These are phyloP conservation scores for Rhododendron williamsianum DNA, from an alignment of 148 eudicot genomes.

Conservation along the genomic window DNA sequence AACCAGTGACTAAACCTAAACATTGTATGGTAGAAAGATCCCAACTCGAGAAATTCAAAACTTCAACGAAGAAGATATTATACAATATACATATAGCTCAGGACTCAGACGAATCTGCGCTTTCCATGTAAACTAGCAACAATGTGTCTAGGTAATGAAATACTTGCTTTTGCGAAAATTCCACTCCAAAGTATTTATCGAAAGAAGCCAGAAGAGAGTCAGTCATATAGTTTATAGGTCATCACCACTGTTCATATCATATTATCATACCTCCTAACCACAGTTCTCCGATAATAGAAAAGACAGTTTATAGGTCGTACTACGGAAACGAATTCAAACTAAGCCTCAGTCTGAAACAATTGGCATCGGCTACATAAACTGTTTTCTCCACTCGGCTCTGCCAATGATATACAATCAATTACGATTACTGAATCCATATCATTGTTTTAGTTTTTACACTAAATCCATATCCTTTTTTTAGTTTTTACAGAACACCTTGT, in stretches of 20 bases:
- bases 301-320: not conserved
- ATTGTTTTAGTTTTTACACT: too few species aligned
- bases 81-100: not conserved
- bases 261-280: not conserved
- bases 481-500: not conserved
- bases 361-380: not conserved
- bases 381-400: not conserved
- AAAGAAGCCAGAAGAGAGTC: not conserved
- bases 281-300: not conserved
- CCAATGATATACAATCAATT: not conserved
- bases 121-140: not conserved
- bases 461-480: not conserved
- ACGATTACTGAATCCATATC: not conserved
- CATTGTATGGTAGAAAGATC: not conserved
- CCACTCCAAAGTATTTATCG: not conserved
- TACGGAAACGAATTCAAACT: not conserved
- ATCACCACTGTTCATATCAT: not conserved
- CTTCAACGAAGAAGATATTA: not conserved
- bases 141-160: not conserved
- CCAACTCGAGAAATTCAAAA: not conserved
- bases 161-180: not conserved
- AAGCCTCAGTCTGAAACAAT: not conserved
- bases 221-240: not conserved
- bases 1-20: not conserved
- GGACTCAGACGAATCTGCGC: not conserved